Evolutionary conservation across 148 eudicot genomes (phyloP).

Genomic region (Cornus kousa): DNA sequence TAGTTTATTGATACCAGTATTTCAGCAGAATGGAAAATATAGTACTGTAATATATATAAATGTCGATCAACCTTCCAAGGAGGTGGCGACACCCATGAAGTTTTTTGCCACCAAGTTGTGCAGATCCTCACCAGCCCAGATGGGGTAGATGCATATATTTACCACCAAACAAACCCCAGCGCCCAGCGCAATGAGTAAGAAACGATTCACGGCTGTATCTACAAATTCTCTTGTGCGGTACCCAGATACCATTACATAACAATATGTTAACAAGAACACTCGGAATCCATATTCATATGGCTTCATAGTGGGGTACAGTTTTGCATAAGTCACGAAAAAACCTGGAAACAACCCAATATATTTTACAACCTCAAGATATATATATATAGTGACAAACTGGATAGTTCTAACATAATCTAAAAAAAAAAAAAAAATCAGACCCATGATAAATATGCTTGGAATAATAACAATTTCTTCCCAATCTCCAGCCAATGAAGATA

Average conservation of each 20-base stretch:
- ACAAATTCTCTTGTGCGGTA: constrained; percentile 69
- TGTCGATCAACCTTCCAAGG: constrained; percentile 69
- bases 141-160: constrained; percentile 77
- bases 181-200: constrained; percentile 82
- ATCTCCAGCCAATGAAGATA: constrained; percentile 60
- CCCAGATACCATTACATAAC: constrained; percentile 85
- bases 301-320: constrained; percentile 82
- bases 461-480: constrained; percentile 67
- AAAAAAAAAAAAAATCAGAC: constrained; percentile 33
- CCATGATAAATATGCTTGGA: constrained; percentile 58
- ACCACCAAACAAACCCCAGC: constrained; percentile 71
- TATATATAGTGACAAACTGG: background rate
- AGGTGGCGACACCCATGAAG: constrained; percentile 68
- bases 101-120: constrained; percentile 79
- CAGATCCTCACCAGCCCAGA: constrained; percentile 95
- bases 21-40: background rate
- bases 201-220: constrained; percentile 67
- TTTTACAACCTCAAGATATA: constrained; percentile 1
- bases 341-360: constrained; percentile 33
- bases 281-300: constrained; percentile 91
- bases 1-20: background rate
- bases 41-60: background rate
- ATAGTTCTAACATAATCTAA: background rate
- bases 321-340: constrained; percentile 56
- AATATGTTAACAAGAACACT: constrained; percentile 79